Evolutionary conservation across 2,329 filamentous ascomycete species (phyloP), one percentile per base, ranked within the genome.

Genomic region (Colletotrichum orbiculare): DNA sequence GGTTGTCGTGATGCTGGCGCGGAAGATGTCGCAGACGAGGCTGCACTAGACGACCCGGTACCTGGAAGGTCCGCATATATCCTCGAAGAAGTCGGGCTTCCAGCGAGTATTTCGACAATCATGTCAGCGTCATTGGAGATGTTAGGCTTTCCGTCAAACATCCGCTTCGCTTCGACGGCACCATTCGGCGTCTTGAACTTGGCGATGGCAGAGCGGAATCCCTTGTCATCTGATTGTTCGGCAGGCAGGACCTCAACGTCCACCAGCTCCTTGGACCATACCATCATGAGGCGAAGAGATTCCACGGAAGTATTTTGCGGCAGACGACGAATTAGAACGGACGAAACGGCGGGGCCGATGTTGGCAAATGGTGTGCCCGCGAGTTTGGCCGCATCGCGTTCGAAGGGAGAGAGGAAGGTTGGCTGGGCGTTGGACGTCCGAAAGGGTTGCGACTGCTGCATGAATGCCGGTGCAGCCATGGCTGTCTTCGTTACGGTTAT

Each of bases 191-290:
- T 81, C 71, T 81, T 83, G 73, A 89, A 89, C 65, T 75, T 80
- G 59, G 88, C 72, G 38, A 88, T 70, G 33, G 86, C 87, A 1
- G 84, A 83, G 54, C 79, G 79, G 67, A 82, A 85, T 25, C 81
- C 81, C 4, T 76, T 70, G 67, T 88, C 85, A 41, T 82, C 78
- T 6, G 83, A 82, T 60, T 80, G 76, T 33, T 87, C 82, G 33
- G 77, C 67, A 1, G 83, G 77, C 4, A 88, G 74, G 34, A 89
- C 75, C 68, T 87, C 81, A 15, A 85, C 78, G 48, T 81, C 78
- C 42, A 81, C 72, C 11, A 87, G 76, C 42, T 88, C 85, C 69
- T 88, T 81, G 55, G 84, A 86, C 76, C 85, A 88, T 46, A 87
- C 78, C 39, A 87, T 78, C 85, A 89, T 88, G 37, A 86, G 74